A percentile compares a stretch with the other conserved stretches of the same genome.
phyloP scores from a whole-genome alignment of 2,329 filamentous ascomycete species.

The Leptographium wingfieldii region DNA sequence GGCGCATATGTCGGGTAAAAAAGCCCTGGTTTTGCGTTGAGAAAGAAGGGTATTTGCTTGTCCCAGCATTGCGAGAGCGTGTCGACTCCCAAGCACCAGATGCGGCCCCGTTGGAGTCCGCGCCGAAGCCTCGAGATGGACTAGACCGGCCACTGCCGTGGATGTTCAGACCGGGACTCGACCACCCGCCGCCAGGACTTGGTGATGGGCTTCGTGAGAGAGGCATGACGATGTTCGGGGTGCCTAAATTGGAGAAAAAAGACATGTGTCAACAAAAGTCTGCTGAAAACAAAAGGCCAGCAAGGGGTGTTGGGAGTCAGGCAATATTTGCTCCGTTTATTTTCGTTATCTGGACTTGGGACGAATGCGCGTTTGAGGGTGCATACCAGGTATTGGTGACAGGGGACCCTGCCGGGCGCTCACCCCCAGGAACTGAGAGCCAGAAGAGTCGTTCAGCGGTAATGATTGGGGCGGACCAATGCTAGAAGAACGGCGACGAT shows the following conservation, averaged over 20 bases:
- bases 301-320: background rate
- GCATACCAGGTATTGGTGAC: slow-evolving; percentile 44
- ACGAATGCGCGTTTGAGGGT: background rate
- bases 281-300: background rate
- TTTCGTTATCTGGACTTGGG: too few species aligned
- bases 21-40: slow-evolving; percentile 74
- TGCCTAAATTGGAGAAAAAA: slow-evolving; percentile 27
- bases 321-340: background rate
- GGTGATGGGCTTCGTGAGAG: slow-evolving; percentile 82
- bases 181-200: slow-evolving; percentile 74
- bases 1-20: slow-evolving; percentile 73
- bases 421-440: slow-evolving; percentile 24
- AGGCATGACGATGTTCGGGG: slow-evolving; percentile 56
- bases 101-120: slow-evolving; percentile 34
- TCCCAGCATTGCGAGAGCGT: slow-evolving; percentile 35
- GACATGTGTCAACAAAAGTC: background rate
- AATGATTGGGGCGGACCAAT: slow-evolving; percentile 16
- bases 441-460: slow-evolving; percentile 19
- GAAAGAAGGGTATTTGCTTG: slow-evolving; percentile 66
- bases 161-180: slow-evolving; percentile 65
- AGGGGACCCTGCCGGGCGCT: slow-evolving; percentile 28
- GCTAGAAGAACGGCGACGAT: slow-evolving; percentile 26
- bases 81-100: slow-evolving; percentile 67
- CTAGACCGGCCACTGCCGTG: slow-evolving; percentile 56
- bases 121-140: slow-evolving; percentile 40